Percentiles rank a stretch among this genome's conserved stretches.
Evolutionary conservation across 352 stramenopile genomes (phyloP).

Genomic region (Peronospora destructor): DNA sequence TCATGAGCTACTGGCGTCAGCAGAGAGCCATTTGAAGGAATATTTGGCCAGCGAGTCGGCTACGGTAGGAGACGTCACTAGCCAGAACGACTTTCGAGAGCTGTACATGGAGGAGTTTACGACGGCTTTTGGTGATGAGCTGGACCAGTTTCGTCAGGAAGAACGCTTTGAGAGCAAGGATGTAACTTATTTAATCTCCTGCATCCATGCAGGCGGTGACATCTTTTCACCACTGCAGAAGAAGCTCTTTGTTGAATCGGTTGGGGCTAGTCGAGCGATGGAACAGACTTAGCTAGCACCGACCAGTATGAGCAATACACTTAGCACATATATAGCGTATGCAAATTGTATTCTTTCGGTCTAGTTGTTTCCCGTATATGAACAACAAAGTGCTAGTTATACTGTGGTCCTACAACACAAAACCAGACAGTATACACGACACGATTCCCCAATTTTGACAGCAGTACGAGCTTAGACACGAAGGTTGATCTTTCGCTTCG

Average conservation of each 20-base stretch:
- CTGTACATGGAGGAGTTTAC: slow-evolving; percentile 86
- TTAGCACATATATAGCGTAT: slow-evolving; percentile 15
- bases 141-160: slow-evolving; percentile 81
- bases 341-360: slow-evolving; percentile 25
- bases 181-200: slow-evolving; percentile 86
- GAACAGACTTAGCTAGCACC: slow-evolving; percentile 4
- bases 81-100: slow-evolving; percentile 57
- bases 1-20: slow-evolving; percentile 39
- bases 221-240: slow-evolving; percentile 79
- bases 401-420: slow-evolving; percentile 7
- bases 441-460: slow-evolving; percentile 9
- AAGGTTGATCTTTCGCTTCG: slow-evolving; percentile 28
- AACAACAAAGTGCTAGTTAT: slow-evolving; percentile 18
- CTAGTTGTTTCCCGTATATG: slow-evolving; percentile 15
- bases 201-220: slow-evolving; percentile 72
- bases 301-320: slow-evolving; percentile 1
- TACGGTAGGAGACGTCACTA: slow-evolving; percentile 8
- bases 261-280: slow-evolving; percentile 17
- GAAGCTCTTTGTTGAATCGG: slow-evolving; percentile 71
- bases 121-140: slow-evolving; percentile 71
- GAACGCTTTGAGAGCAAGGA: slow-evolving; percentile 83
- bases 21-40: slow-evolving; percentile 40
- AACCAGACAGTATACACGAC: slow-evolving; percentile 9
- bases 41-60: slow-evolving; percentile 11
- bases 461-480: slow-evolving; percentile 11